These are phyloP conservation scores for Microsporum ferrugineum DNA, from an alignment of 2,329 filamentous ascomycete genomes.

Conservation along the genomic window DNA sequence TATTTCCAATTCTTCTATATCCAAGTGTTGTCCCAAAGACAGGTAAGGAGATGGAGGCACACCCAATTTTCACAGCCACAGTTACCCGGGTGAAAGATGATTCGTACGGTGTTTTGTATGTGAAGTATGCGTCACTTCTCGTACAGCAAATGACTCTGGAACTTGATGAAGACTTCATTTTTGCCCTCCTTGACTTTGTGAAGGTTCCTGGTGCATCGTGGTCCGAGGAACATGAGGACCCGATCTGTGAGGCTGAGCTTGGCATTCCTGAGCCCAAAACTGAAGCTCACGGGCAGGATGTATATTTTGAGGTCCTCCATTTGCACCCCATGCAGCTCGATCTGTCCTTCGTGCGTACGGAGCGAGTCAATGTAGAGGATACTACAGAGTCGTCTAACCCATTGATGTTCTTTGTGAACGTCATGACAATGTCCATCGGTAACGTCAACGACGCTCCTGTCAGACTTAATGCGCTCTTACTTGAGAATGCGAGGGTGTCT, in stretches of 20 bases:
- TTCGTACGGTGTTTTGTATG: conserved; percentile 92
- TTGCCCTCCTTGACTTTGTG: conserved; percentile 85
- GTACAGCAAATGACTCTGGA: conserved; percentile 97
- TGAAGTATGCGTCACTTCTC: conserved; percentile 91
- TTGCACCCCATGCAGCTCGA: conserved; percentile 98
- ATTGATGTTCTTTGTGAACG: conserved; percentile 97
- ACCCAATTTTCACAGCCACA: conserved; percentile 86
- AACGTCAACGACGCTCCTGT: conserved; percentile 98
- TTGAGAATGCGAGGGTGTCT: conserved; percentile 91
- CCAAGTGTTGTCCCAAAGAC: conserved; percentile 96
- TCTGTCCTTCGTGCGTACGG: conserved; percentile 91
- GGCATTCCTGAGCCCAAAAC: conserved; percentile 87
- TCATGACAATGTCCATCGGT: conserved; percentile 97
- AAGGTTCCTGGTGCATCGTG: conserved; percentile 85
- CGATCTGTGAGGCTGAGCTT: conserved; percentile 76
- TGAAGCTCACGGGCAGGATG: conserved; percentile 75
- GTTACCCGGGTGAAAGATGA: conserved; percentile 94
- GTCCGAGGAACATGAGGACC: conserved; percentile 71
- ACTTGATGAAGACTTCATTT: conserved; percentile 96
- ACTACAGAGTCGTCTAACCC: conserved; percentile 84
- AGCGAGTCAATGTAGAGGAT: conserved; percentile 91
- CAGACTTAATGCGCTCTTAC: conserved; percentile 79
- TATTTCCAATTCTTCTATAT: conserved; percentile 95
- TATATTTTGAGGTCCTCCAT: conserved; percentile 95
- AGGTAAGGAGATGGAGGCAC: conserved; percentile 87